Base-by-base conservation (phyloP, 108 stramenopile species). In the Craspedostauros australis region DNA sequence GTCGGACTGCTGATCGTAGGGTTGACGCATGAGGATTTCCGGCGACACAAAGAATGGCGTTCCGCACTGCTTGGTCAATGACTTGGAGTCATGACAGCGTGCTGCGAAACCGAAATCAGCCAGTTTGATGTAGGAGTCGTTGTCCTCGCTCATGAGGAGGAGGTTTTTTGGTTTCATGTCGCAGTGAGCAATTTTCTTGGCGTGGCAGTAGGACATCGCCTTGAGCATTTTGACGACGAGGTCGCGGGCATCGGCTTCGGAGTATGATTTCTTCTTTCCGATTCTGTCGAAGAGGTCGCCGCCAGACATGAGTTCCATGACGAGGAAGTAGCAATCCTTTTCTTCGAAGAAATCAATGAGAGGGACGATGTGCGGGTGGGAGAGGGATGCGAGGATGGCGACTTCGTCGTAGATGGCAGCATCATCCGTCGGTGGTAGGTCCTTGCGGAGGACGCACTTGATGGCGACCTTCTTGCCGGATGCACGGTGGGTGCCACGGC, bases 31-130 rank as follows among this genome's bases (percentile, higher is more conserved):
- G 0, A 98, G 66, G 50, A 98, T 94, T 62, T 98, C 97, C 0
- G 95, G 97, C 5, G 97, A 90, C n/a, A 98, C 92, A 60, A 95
- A 96, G 46, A 91, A 93, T 3, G 95, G 95, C 21, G 95, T 93
- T 6, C 95, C 95, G 37, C 91, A 95, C 39, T 88, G 88, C 29
- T 79, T 90, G 11, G 77, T 76, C 39, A 91, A 59, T 32, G 77
- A 74, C 27, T 75, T 73, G 41, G 80, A 72, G 20, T 68, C 75
- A 31, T 82, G 75, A 15, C 88, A 84, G 20, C 83, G 60, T 19
- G 86, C 84, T 0, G 95, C 91, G 62, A 96, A 92, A 1, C 95
- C 95, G 58, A 96, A 96, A 68, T 96, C 95, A 12, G 88, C 86
- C 48, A 96, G 34, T 33, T 89, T 87, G 47, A 96, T 84, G 45